Percentiles rank a stretch among this genome's conserved stretches.
Conservation (phyloP, 208 protist genomes). For the Giardia duodenalis region DNA sequence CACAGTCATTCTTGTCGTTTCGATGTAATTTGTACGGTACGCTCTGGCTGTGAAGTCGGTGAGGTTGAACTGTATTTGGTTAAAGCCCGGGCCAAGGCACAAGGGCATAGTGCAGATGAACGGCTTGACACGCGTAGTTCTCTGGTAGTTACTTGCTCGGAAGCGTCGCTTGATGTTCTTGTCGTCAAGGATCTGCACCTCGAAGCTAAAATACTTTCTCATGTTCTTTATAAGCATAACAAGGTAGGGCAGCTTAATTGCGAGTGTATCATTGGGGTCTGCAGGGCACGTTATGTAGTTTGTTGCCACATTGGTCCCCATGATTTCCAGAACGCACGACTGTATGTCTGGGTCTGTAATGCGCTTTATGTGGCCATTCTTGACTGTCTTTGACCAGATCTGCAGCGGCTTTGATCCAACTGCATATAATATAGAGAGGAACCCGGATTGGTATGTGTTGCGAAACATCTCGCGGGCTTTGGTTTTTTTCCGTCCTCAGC, state of each 20-base stretch:
- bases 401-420: constrained; percentile 32
- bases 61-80: constrained; percentile 97
- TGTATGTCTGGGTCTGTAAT: constrained; percentile 97
- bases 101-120: constrained; percentile 99
- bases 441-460: constrained; percentile 37
- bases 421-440: constrained; percentile 39
- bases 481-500: too few species aligned
- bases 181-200: constrained; percentile 93
- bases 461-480: constrained; percentile 39
- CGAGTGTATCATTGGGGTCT: constrained; percentile 81
- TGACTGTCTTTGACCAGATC: constrained; percentile 28
- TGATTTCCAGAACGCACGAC: constrained; percentile 88
- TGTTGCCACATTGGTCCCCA: constrained; percentile 87
- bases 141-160: constrained; percentile 90
- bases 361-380: constrained; percentile 67
- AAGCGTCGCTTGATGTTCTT: constrained; percentile 89
- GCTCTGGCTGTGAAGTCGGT: constrained; percentile 86
- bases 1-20: constrained; percentile 83
- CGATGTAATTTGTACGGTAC: constrained; percentile 97
- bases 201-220: constrained; percentile 95
- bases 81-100: constrained; percentile 76
- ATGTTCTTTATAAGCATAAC: constrained; percentile 97
- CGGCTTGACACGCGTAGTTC: constrained; percentile 85
- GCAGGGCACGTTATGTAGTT: constrained; percentile 88
- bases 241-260: constrained; percentile 96